phyloP scores from a whole-genome alignment of 305 asterid species.

The Caryopteris hybrid region DNA sequence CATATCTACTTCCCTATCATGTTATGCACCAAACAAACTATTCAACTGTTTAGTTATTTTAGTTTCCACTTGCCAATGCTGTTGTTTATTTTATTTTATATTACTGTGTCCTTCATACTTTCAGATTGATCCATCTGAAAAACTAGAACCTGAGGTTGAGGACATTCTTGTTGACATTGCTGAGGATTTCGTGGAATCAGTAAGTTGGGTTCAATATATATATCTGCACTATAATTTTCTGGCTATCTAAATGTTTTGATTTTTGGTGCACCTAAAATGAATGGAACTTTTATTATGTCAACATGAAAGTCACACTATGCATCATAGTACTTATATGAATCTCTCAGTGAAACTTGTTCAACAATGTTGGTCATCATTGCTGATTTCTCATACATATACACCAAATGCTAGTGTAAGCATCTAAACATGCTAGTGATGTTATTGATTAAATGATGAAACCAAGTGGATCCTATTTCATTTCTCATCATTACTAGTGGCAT shows the following conservation, averaged over 20 bases:
- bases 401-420: neutral
- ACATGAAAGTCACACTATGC: neutral
- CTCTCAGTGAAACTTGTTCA: neutral
- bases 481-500: neutral
- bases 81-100: neutral
- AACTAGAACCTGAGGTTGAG: conserved; percentile 77
- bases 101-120: conserved; percentile 4
- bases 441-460: conserved; percentile 4
- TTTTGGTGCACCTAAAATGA: neutral
- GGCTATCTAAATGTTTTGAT: conserved; percentile 1
- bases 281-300: neutral
- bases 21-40: neutral
- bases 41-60: neutral
- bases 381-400: neutral
- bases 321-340: neutral
- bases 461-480: neutral
- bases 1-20: neutral
- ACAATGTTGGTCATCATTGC: neutral
- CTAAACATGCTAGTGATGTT: neutral
- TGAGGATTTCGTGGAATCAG: conserved; percentile 93
- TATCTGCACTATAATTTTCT: neutral
- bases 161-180: conserved; percentile 84
- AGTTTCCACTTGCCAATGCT: neutral
- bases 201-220: conserved; percentile 36
- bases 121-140: conserved; percentile 89